Percentiles rank a stretch among this genome's conserved stretches.
Evolutionary conservation across 2,329 filamentous ascomycete genomes (phyloP).

Genomic region (Monilinia fructigena): DNA sequence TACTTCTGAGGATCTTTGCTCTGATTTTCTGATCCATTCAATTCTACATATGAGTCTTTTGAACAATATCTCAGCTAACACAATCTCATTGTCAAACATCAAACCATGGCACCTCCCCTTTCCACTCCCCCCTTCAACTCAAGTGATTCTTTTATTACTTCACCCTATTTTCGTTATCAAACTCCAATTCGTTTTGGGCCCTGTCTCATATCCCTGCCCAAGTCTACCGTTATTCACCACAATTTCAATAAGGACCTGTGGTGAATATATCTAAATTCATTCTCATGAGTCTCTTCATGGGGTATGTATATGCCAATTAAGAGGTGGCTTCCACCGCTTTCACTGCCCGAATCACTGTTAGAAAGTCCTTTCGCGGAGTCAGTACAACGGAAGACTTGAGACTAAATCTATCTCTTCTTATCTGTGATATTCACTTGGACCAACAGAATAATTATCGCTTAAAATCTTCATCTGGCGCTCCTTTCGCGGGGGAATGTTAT

Average conservation of each 20-base stretch:
- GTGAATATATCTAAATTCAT: neutral
- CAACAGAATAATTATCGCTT: neutral
- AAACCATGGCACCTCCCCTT: neutral
- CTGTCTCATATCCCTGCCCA: neutral
- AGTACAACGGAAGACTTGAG: neutral
- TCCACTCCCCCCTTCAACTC: neutral
- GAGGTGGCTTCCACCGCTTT: neutral
- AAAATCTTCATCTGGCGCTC: neutral
- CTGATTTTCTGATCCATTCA: neutral
- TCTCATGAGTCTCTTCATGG: neutral
- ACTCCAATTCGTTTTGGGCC: neutral
- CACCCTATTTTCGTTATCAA: neutral
- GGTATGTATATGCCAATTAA: neutral
- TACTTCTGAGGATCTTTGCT: neutral
- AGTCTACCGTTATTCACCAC: neutral
- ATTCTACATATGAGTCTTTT: neutral
- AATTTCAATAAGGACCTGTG: neutral
- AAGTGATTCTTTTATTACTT: neutral
- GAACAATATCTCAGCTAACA: neutral
- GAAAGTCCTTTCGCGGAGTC: neutral
- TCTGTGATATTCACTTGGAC: neutral
- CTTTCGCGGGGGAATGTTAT: constrained; percentile 21
- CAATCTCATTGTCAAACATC: neutral
- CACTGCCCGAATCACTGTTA: no score
- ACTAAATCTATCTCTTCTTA: neutral